Base-by-base conservation (phyloP, 768 basidiomycete species). In the Hirschioporus abietinus region DNA sequence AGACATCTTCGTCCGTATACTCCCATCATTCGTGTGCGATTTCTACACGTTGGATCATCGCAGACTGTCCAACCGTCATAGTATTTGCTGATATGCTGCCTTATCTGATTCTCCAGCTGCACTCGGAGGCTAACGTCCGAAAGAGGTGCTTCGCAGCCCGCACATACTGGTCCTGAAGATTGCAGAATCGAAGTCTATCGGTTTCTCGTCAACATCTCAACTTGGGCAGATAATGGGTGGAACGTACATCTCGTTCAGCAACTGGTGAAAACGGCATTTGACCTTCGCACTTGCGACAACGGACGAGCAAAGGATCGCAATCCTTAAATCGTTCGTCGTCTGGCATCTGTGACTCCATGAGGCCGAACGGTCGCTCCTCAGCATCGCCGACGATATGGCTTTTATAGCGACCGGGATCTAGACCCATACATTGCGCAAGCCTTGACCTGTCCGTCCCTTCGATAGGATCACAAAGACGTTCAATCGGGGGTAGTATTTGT, bases 351-450 rank as follows among this genome's bases (percentile, higher is more conserved):
- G 95, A 95, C 70, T 96, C 94, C 36, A 99, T 86, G 0, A 90
- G 86, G 64, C 85, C 81, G 75, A 99, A 92, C 23, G 83, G 78
- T 57, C 83, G 84, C 36, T 91, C 93, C 30, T 89, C 87, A 0
- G 76, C 67, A 26, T 80, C 81, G 10, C 76, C 78, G 0, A 77
- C 74, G 2, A 77, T 65, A 67, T 78, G 72, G 70, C 64, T 72
- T 66, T 78, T 82, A 71, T 85, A 90, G 24, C 85, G 83, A 18
- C 76, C 75, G n/a, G 91, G 84, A 73, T 87, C 85, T 66, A 87
- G 77, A 94, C 95, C 96, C 7, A 99, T 86, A 75, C 95, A 98
- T 79, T 99, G 96, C 0, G 97, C 97, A 24, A 99, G 79, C 36
- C 96, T 85, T 7, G 95, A 81, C 27, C 93, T 86, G 71, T 99